A percentile compares a stretch with the other conserved stretches of the same genome.
phyloP scores from a whole-genome alignment of 1,284 basidiomycete genomes.

The Anthracocystis walkeri region DNA sequence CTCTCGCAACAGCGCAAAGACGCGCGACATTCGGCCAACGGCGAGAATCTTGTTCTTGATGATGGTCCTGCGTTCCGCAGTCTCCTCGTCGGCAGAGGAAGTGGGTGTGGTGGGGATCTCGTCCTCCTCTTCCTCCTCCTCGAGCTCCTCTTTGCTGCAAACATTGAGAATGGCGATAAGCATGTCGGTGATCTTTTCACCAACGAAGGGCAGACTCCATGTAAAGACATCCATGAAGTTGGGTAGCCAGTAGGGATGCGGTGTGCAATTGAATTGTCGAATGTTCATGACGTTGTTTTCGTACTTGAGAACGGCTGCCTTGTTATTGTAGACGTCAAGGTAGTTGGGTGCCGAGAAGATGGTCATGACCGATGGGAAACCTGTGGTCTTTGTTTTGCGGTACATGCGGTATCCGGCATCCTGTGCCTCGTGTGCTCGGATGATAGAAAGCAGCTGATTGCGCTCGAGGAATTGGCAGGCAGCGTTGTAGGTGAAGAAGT shows the following conservation, averaged over 20 bases:
- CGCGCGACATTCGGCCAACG: constrained; percentile 93
- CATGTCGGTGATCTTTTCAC: constrained; percentile 98
- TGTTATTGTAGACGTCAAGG: constrained; percentile 95
- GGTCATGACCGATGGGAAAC: constrained; percentile 91
- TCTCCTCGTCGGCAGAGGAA: constrained; percentile 72
- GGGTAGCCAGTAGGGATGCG: constrained; percentile 95
- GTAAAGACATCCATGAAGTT: constrained; percentile 99
- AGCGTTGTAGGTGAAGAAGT: constrained; percentile 93
- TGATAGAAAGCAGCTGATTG: constrained; percentile 93
- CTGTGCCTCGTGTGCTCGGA: constrained; percentile 93
- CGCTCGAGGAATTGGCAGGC: constrained; percentile 93
- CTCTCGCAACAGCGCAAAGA: constrained; percentile 97
- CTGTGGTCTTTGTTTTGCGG: constrained; percentile 92
- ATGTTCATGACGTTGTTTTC: constrained; percentile 97
- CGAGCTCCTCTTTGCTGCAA: constrained; percentile 92
- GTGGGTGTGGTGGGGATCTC: constrained; percentile 56
- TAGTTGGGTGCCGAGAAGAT: constrained; percentile 95
- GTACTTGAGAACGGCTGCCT: constrained; percentile 94
- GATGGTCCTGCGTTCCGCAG: constrained; percentile 80
- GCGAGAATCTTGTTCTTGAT: constrained; percentile 99
- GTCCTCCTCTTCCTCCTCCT: constrained; percentile 81
- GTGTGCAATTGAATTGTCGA: constrained; percentile 91
- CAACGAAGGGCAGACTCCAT: constrained; percentile 98
- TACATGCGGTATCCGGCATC: constrained; percentile 95
- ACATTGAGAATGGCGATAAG: constrained; percentile 92